Evolutionary conservation across 345 rosid genomes (phyloP).

Genomic region (Brassica carinata): DNA sequence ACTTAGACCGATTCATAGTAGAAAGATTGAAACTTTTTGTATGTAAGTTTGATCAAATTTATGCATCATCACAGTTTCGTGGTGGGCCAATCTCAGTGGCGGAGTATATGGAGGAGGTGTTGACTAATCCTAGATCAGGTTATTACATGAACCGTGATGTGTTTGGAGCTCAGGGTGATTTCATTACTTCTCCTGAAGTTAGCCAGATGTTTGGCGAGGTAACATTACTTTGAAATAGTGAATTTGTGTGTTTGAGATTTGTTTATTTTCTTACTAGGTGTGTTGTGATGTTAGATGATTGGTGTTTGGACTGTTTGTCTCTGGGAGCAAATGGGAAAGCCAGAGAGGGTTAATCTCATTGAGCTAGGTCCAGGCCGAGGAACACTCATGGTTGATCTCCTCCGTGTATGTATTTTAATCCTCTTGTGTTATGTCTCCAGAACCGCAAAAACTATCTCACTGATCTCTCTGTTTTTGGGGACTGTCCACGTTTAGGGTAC

Average conservation of each 20-base stretch:
- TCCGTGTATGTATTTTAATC: constrained; percentile 54
- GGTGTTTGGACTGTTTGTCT: constrained; percentile 93
- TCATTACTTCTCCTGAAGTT: constrained; percentile 96
- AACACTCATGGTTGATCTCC: constrained; percentile 93
- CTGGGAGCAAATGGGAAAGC: constrained; percentile 96
- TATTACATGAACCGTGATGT: constrained; percentile 90
- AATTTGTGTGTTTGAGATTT: constrained; percentile 1
- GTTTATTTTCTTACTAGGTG: background rate
- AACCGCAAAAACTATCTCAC: background rate
- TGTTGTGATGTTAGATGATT: constrained; percentile 55
- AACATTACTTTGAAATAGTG: background rate
- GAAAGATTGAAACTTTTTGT: background rate
- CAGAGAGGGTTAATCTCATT: constrained; percentile 71
- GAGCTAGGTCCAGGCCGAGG: constrained; percentile 97
- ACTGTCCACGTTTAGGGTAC: constrained; percentile 57
- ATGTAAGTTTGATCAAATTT: background rate
- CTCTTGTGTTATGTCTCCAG: constrained; percentile 1
- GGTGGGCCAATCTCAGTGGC: constrained; percentile 95
- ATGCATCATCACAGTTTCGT: constrained; percentile 53
- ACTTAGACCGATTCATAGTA: background rate
- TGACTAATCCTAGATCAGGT: constrained; percentile 88
- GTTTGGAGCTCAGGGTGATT: constrained; percentile 93
- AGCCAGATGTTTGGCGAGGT: constrained; percentile 99
- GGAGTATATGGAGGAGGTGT: constrained; percentile 93
- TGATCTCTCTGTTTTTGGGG: background rate